Evolutionary conservation across 768 basidiomycete genomes (phyloP), one percentile per base, ranked within the genome.

Genomic region (Leccinum pellstonianum): DNA sequence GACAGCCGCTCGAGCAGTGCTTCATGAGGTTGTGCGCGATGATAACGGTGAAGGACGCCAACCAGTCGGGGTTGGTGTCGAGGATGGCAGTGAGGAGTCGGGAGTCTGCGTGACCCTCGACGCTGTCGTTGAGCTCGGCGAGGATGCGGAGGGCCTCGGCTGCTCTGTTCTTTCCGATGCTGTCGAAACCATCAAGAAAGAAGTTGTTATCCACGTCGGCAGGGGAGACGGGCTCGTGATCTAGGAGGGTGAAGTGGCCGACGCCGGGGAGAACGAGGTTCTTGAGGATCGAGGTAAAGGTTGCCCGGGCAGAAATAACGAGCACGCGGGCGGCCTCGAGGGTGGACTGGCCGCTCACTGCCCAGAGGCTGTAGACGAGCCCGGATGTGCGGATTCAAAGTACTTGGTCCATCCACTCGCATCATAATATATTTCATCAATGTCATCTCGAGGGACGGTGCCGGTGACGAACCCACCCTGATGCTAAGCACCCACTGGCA

Each of bases 181-280:
- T 91, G 19, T 83, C 75, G 4, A 37, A 37, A 8, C 51, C 56
- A 12, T 52, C 52, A 33, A 99, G 79, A 77, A 98, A 99, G 79
- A 99, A 99, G 77, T 98, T 98, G 79, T 94, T 93, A 1, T 94
- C 70, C 27, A 27, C 27, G 27, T 27, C 27, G 27, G 27, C 27
- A 27, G 27, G 27, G 27, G 27, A 27, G 27, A 27, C 27, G 27
- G 27, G 27, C 27, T 27, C 27, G 27, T 82, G 75, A 68, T 95
- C 94, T 60, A 97, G 83, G 71, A 98, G 84, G 54, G 95, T 96
- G 73, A 97, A 98, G 69, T 91, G 86, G 19, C 95, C 93, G 64
- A 98, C 86, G 9, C 96, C 96, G 4, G 97, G 97, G 8, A 98
- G 84, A 38, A 98, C 94, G 61, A 98, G 87, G 70, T 98, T 52